Evolutionary conservation across 2,329 filamentous ascomycete genomes (phyloP).

Genomic region (Rutstroemia sp.): DNA sequence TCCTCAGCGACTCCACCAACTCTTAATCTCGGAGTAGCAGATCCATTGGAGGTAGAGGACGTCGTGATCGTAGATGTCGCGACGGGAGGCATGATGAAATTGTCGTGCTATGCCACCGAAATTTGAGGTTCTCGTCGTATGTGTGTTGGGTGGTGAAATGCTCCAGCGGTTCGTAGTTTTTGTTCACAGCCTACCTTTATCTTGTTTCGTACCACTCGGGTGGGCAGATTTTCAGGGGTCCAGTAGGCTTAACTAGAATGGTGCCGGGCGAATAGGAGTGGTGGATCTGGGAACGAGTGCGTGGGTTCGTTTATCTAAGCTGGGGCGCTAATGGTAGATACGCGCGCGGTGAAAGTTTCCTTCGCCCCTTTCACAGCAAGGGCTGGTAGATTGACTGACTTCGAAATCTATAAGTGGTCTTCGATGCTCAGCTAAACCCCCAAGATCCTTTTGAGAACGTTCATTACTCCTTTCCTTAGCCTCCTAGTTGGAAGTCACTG

Average conservation of each 20-base stretch:
- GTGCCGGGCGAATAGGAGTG: too few species aligned
- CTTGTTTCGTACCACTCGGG: neutral
- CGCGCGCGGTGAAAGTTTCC: too few species aligned
- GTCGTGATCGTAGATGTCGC: conserved; percentile 5
- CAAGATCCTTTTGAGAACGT: too few species aligned
- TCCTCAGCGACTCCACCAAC: neutral
- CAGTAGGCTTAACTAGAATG: neutral
- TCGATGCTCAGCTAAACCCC: too few species aligned
- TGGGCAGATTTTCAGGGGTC: neutral
- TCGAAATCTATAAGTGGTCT: too few species aligned
- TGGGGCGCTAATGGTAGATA: too few species aligned
- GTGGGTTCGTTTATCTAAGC: too few species aligned
- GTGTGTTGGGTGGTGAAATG: neutral
- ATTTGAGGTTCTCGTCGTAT: neutral
- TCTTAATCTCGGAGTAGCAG: neutral
- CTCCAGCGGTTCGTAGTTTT: neutral
- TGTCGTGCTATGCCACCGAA: neutral
- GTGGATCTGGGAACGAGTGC: too few species aligned
- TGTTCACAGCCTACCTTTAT: neutral
- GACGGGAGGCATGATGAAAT: conserved; percentile 3
- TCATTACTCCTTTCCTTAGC: too few species aligned
- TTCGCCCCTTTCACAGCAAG: too few species aligned
- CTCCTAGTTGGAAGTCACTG: too few species aligned
- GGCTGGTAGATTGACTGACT: too few species aligned
- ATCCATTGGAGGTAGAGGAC: neutral